Conservation (phyloP, 1,139 yeast species). For the Entelexis paramagnoliae region DNA sequence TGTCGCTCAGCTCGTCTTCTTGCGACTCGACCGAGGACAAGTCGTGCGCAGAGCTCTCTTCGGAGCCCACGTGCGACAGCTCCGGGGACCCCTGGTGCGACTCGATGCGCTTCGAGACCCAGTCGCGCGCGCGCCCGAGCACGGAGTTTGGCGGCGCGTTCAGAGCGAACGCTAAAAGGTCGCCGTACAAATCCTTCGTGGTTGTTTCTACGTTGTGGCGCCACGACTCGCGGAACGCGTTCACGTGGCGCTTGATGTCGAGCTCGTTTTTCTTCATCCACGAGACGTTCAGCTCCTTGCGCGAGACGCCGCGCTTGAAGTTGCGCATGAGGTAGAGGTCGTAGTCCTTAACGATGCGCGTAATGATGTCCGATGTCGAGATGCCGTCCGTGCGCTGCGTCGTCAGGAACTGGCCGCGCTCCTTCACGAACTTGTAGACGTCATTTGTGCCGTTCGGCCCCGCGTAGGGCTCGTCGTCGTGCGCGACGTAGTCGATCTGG, state of each 20-base stretch:
- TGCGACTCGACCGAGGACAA: not conserved
- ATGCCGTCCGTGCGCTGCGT: conserved; percentile 96
- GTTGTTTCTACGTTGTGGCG: conserved; percentile 55
- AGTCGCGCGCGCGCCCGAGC: conserved; percentile 21
- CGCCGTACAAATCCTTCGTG: conserved; percentile 72
- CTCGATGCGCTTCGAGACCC: conserved; percentile 21
- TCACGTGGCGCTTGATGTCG: conserved; percentile 82
- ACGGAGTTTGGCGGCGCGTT: conserved; percentile 19
- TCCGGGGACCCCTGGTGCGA: conserved; percentile 15
- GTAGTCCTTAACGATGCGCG: conserved; percentile 87
- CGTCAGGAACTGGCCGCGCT: conserved; percentile 78
- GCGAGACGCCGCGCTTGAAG: conserved; percentile 93
- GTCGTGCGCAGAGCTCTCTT: not conserved
- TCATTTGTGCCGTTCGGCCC: conserved; percentile 70
- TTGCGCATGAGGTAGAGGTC: conserved; percentile 94
- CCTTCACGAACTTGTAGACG: conserved; percentile 84
- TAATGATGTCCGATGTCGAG: conserved; percentile 89
- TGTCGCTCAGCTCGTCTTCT: not conserved
- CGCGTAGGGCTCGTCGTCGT: conserved; percentile 92
- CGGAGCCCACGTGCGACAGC: conserved; percentile 6
- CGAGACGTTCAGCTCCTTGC: conserved; percentile 90
- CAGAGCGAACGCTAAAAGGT: conserved; percentile 46
- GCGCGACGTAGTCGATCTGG: conserved; percentile 90
- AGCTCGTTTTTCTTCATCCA: conserved; percentile 96
- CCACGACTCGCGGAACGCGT: conserved; percentile 78